Base-by-base conservation (phyloP, 2,329 filamentous ascomycete genomes). In the Pleomassaria siparia region DNA sequence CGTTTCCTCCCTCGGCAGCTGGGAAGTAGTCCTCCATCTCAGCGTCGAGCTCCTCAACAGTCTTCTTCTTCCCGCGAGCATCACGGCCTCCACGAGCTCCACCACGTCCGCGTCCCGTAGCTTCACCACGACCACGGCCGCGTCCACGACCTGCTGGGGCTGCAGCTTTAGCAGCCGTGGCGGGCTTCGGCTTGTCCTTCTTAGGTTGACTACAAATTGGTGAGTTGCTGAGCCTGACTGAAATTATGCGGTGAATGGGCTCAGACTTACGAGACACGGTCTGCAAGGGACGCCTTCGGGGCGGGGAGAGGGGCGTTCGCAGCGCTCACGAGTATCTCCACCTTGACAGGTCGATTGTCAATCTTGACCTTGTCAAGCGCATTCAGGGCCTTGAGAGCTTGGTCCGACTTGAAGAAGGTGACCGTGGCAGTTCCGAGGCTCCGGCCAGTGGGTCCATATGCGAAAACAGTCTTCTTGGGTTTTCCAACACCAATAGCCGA, bases 11-110 rank as follows among this genome's bases (percentile, higher is more conserved):
- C 29, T 71, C 67, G 40, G 67, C 74, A 24, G 70, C 69, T 44
- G 80, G 84, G 69, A 95, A 97, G 77, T 99, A 99, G 72, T 97
- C 94, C 16, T 84, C 86, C 94, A 99, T 99, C 72, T 99, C 94
- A 4, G 89, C 91, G 71, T 99, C 94, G 21, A 99, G 84, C 76
- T 99, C 91, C 70, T 96, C 92, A 1, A 87, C 85, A 0, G 91
- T 95, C 88, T 97, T 99, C 88, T 97, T 97, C 77, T 79, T 75
- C 79, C 73, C 77, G 53, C 77, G 76, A 18, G 44, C 21, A 18
- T 41, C 36, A 25, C 49, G 44, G 29, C 46, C 46, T 21, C 18
- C 35, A 12, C 35, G 35, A 24, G 35, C 35, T 28, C 56, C 63
- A 25, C 63, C 61, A 15, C 62, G 64, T 54, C 74, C 77, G 55